Evolutionary conservation across 139 green algal species (phyloP).

Genomic region (Picochlorum sp.): DNA sequence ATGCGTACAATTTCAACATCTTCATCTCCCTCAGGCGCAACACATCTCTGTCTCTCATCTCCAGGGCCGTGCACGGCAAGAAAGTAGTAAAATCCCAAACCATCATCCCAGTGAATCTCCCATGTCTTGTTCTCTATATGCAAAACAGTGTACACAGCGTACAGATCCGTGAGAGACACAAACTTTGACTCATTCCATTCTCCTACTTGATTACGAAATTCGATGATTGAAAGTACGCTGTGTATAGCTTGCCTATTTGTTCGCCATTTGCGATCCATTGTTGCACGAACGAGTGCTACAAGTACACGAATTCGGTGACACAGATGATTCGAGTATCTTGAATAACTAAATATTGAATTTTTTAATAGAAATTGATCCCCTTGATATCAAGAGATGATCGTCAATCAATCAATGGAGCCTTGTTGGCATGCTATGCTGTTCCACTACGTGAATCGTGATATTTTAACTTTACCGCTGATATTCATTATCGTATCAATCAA

Average conservation of each 20-base stretch:
- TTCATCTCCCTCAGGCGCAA: conserved; percentile 21
- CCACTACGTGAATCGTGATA: too few species aligned
- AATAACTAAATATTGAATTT: too few species aligned
- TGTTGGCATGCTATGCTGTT: too few species aligned
- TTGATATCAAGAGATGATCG: too few species aligned
- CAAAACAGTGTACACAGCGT: conserved; percentile 27
- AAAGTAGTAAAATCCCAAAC: conserved; percentile 22
- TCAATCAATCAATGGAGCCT: too few species aligned
- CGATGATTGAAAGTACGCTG: conserved; percentile 6
- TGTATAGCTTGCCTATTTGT: conserved; percentile 13
- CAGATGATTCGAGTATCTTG: not conserved
- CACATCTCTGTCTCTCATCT: not conserved
- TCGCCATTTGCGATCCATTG: conserved; percentile 32
- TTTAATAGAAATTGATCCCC: too few species aligned
- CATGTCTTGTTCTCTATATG: conserved; percentile 23
- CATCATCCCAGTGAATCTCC: conserved; percentile 20
- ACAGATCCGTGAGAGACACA: conserved; percentile 12
- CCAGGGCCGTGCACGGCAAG: not conserved
- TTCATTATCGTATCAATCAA: too few species aligned
- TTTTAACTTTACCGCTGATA: too few species aligned
- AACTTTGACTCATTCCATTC: not conserved
- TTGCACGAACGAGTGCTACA: not conserved
- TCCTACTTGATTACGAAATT: conserved; percentile 4
- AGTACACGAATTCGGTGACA: too few species aligned
- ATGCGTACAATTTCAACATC: conserved; percentile 11